Base-by-base conservation (phyloP, 1,284 basidiomycete genomes). In the Puccinia novopanici region DNA sequence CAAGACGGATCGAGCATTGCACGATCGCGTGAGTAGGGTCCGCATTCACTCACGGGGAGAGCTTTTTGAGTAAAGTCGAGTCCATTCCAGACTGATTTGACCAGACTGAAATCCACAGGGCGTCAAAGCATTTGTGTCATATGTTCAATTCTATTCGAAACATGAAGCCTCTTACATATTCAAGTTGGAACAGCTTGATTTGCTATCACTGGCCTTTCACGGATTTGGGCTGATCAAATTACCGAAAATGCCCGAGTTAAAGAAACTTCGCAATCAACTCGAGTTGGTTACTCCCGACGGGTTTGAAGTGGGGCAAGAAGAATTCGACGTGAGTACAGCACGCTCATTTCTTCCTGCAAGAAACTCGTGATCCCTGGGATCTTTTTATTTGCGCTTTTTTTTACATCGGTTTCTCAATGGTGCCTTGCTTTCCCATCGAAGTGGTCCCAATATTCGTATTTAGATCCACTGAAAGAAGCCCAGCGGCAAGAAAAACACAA, bases 91-190 rank as follows among this genome's bases (percentile, higher is more conserved):
- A 84, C 24, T 12, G 24, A 57, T 59, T 30, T 34, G 30, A 27
- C 59, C 65, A 40, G 30, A 48, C 22, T 19, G 24, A 54, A 50
- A 67, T 40, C n/a, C 74, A 71, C 83, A 94, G 93, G 92, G 91
- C 30, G 89, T 90, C 12, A 95, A 94, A 86, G 93, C 94, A 0
- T 97, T 93, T 85, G 97, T 99, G 1, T 97, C 94, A 0, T 94
- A 94, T 83, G 89, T 95, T 15, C 90, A 91, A 3, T 93, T 96
- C 2, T 99, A 99, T 86, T 93, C 92, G 1, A 98, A 98, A 86
- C 96, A 99, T 84, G 96, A 99, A 86, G 95, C 95, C 1, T 92
- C 92, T 0, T 99, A 94, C 86, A 95, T 99, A 81, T 99, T 99
- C 87, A 91, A 94, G 37, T 84, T 94, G 8, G 90, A 91, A 84